Evolutionary conservation across 257 asterid species (phyloP), one percentile per base, ranked within the genome.

Genomic region (Henckelia pumila): DNA sequence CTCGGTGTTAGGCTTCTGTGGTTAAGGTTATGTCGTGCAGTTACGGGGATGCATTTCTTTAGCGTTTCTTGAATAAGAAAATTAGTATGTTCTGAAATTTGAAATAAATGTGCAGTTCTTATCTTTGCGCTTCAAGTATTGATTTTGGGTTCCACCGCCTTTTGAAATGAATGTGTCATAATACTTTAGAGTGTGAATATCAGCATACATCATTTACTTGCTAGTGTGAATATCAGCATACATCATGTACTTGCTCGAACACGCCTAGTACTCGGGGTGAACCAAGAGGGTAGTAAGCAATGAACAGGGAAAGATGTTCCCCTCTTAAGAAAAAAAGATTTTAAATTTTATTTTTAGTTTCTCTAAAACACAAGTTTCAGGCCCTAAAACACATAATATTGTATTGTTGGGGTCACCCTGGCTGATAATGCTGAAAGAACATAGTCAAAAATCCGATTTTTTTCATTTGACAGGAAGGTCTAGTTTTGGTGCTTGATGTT

Each of bases 401-500:
- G n/a, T n/a, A n/a, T n/a, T n/a, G n/a, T 25, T 11, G 53, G 69
- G 56, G 23, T n/a, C 37, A 7, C 11, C n/a, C 47, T n/a, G 2
- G 44, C 16, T 10, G 16, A 21, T 66, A 7, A 8, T 50, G 5
- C 50, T 40, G n/a, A 40, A 40, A 13, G 50, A 40, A 40, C 13
- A 40, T 11, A 17, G 0, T 11, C n/a, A 13, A 11, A n/a, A 16
- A 9, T 35, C 32, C 11, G 9, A 35, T 24, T 56, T 52, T 61
- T 13, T 60, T 33, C 14, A 55, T 40, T 59, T 22, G 47, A 69
- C 85, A 93, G 99, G 99, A 93, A 76, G 83, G 89, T 56, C 71
- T 93, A 62, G 80, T 93, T 71, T 61, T 93, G 83, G 76, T 93
- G 71, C 83, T 93, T 77, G 99, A 93, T 87, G 95, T 93, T 77